Conservation (phyloP, 495 filamentous ascomycete genomes). For the Penicillium turbatum region DNA sequence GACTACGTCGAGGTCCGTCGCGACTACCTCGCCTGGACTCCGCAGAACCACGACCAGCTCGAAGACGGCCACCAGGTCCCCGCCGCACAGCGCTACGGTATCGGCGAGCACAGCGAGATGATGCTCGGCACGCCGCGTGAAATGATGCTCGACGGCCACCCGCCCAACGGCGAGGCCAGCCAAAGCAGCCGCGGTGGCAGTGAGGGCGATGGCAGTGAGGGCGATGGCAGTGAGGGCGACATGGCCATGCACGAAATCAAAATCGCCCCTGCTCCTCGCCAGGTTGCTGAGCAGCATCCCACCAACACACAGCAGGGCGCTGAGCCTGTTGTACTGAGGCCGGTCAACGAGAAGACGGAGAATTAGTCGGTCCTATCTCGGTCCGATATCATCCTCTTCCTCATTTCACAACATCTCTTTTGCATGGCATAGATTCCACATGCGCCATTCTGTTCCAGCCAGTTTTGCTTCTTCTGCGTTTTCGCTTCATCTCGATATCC, state of each 20-base stretch:
- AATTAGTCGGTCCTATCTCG: slow-evolving; percentile 2
- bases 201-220: too few species aligned
- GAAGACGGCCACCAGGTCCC: slow-evolving; percentile 59
- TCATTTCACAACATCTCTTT: slow-evolving; percentile 1
- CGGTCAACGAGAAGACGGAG: slow-evolving; percentile 28
- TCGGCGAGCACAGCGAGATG: slow-evolving; percentile 72
- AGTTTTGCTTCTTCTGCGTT: slow-evolving; percentile 7
- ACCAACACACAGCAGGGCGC: slow-evolving; percentile 20
- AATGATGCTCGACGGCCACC: slow-evolving; percentile 60
- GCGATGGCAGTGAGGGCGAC: slow-evolving; percentile 32
- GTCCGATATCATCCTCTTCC: background rate
- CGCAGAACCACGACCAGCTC: slow-evolving; percentile 66
- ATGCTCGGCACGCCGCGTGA: slow-evolving; percentile 56
- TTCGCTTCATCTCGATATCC: slow-evolving; percentile 25
- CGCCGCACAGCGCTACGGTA: slow-evolving; percentile 73
- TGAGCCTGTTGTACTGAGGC: slow-evolving; percentile 10
- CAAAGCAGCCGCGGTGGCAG: slow-evolving; percentile 40
- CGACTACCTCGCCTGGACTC: slow-evolving; percentile 97
- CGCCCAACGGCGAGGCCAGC: slow-evolving; percentile 46
- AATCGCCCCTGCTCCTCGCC: slow-evolving; percentile 31
- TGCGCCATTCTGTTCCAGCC: slow-evolving; percentile 4
- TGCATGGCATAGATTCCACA: slow-evolving; percentile 5
- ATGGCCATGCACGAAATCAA: slow-evolving; percentile 40
- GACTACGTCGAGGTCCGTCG: slow-evolving; percentile 98
- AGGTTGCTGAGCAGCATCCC: slow-evolving; percentile 31